phyloP scores from a whole-genome alignment of 768 basidiomycete genomes.

The Collybia mongolica region DNA sequence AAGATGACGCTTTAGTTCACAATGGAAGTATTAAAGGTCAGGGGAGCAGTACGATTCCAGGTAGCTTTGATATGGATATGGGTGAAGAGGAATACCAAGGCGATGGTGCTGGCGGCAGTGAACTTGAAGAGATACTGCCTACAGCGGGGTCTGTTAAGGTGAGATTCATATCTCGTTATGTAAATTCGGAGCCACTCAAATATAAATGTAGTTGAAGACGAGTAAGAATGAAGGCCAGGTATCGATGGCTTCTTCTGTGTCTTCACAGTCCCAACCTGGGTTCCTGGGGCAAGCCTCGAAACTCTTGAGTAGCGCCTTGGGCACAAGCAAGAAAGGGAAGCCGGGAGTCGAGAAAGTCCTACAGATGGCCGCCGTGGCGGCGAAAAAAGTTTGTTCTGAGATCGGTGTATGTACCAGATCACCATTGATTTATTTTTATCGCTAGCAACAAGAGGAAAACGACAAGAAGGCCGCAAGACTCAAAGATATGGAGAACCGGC shows the following conservation, averaged over 20 bases:
- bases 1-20: constrained; percentile 4
- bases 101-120: constrained; percentile 30
- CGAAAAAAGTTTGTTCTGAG: constrained; percentile 73
- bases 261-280: constrained; percentile 52
- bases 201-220: constrained; percentile 21
- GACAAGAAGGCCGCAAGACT: constrained; percentile 75
- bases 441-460: constrained; percentile 84
- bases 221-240: constrained; percentile 51
- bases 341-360: constrained; percentile 76
- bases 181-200: constrained; percentile 1
- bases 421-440: constrained; percentile 6
- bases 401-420: not conserved
- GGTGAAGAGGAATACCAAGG: constrained; percentile 34
- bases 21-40: constrained; percentile 14
- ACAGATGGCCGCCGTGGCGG: constrained; percentile 77
- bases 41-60: constrained; percentile 19
- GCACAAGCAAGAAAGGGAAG: constrained; percentile 69
- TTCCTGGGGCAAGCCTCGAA: constrained; percentile 73
- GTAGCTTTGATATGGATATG: constrained; percentile 35
- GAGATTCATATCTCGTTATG: constrained; percentile 15
- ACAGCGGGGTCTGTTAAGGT: constrained; percentile 44
- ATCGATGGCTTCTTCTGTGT: constrained; percentile 50
- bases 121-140: constrained; percentile 41
- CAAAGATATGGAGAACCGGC: constrained; percentile 81
- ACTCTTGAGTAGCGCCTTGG: constrained; percentile 63